phyloP scores from a whole-genome alignment of 2,329 filamentous ascomycete species.

The Aurifilum marmelostoma region DNA sequence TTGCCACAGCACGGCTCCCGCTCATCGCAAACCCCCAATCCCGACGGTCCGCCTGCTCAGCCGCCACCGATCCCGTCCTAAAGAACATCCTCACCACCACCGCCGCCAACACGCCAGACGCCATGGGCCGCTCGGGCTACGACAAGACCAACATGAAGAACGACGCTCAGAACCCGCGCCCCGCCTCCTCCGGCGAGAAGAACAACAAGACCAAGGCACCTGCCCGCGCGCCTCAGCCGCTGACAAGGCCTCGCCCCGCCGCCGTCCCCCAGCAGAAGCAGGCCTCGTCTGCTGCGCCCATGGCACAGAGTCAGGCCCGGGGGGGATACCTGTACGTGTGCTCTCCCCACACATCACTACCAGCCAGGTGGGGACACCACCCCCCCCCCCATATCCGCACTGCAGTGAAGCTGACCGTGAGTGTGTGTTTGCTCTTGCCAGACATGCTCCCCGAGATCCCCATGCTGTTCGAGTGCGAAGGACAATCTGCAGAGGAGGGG shows the following conservation, averaged over 20 bases:
- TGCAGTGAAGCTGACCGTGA: not conserved
- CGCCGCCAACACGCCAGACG: not conserved
- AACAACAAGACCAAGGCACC: no score
- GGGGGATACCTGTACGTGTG: not conserved
- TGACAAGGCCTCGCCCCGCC: not conserved
- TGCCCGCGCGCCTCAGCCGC: no score
- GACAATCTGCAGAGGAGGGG: not conserved
- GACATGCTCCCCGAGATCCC: not conserved
- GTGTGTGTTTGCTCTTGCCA: not conserved
- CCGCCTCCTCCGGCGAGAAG: not conserved
- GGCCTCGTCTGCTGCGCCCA: not conserved
- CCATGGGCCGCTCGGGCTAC: constrained; percentile 24
- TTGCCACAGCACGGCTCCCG: not conserved
- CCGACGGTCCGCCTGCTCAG: not conserved
- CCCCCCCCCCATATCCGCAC: not conserved
- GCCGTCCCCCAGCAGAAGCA: not conserved
- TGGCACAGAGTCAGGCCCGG: not conserved
- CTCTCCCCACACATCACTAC: not conserved
- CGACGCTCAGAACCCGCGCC: constrained; percentile 9
- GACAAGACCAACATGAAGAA: constrained; percentile 25
- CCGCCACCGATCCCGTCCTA: not conserved
- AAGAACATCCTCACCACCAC: not conserved
- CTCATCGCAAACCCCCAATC: not conserved
- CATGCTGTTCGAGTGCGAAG: not conserved
- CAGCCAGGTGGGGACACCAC: no score